These are phyloP conservation scores for Biscogniauxia marginata DNA, from an alignment of 2,329 filamentous ascomycete genomes.

Conservation along the genomic window DNA sequence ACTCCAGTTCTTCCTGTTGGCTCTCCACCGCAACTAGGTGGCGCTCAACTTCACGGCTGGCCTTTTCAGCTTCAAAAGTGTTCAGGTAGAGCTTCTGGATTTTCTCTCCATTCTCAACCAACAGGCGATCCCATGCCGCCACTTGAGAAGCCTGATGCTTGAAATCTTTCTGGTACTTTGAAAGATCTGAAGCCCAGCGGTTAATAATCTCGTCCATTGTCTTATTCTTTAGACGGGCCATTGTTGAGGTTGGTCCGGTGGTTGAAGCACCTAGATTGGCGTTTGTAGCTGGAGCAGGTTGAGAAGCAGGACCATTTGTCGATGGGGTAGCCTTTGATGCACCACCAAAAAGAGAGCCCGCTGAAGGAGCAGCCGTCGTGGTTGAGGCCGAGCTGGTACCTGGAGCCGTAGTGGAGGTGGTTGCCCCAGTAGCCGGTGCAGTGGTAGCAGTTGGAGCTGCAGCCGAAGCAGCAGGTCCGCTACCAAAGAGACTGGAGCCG, in stretches of 20 bases:
- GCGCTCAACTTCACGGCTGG: constrained; percentile 89
- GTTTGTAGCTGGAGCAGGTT: constrained; percentile 19
- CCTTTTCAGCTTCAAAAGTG: constrained; percentile 90
- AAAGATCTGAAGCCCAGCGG: constrained; percentile 90
- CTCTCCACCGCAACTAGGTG: constrained; percentile 87
- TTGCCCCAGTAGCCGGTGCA: constrained; percentile 23
- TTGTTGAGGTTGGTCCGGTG: constrained; percentile 74
- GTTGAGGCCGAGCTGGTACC: constrained; percentile 23
- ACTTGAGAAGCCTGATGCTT: constrained; percentile 86
- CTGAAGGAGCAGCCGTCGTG: constrained; percentile 33
- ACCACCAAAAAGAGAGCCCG: constrained; percentile 31
- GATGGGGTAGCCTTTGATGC: constrained; percentile 34
- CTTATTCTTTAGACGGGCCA: constrained; percentile 93
- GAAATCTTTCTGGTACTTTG: constrained; percentile 96
- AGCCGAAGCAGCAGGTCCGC: constrained; percentile 22
- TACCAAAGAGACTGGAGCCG: constrained; percentile 29
- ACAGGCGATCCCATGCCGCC: constrained; percentile 83
- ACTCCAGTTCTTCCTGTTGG: constrained; percentile 86
- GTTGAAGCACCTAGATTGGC: constrained; percentile 68
- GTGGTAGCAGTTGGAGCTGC: constrained; percentile 26
- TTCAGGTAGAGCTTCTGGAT: constrained; percentile 90
- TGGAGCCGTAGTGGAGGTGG: constrained; percentile 25
- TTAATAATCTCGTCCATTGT: constrained; percentile 99
- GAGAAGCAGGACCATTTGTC: constrained; percentile 28
- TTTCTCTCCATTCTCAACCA: constrained; percentile 93